Conservation (phyloP, 306 rosid genomes). For the Lotus japonicus region DNA sequence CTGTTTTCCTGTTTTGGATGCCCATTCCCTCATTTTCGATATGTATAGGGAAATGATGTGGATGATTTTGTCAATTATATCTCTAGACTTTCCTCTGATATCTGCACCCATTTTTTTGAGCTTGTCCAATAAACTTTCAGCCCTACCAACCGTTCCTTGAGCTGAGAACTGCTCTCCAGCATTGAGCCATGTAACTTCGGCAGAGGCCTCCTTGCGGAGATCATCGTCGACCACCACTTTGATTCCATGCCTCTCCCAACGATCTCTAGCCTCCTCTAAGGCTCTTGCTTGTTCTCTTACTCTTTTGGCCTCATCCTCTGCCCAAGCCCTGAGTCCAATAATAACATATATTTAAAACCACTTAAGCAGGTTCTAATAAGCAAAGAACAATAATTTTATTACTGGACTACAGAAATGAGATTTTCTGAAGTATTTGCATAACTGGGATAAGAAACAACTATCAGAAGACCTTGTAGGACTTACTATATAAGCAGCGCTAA, state of each 20-base stretch:
- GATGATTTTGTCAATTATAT: constrained; percentile 48
- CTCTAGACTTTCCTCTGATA: constrained; percentile 63
- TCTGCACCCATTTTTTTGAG: constrained; percentile 57
- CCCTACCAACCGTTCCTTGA: constrained; percentile 63
- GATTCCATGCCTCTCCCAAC: constrained; percentile 96
- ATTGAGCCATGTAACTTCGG: constrained; percentile 74
- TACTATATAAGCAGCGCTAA: background rate
- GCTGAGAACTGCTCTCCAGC: constrained; percentile 59
- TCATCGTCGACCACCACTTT: constrained; percentile 84
- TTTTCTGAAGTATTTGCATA: background rate
- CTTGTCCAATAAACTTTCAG: constrained; percentile 58
- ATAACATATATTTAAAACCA: background rate
- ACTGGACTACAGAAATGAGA: background rate
- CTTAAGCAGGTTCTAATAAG: background rate
- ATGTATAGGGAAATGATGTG: constrained; percentile 42
- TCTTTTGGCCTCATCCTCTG: constrained; percentile 94
- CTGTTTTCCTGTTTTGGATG: constrained; percentile 41
- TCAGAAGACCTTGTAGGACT: background rate
- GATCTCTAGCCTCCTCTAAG: constrained; percentile 90
- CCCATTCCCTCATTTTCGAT: constrained; percentile 60
- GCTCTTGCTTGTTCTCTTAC: constrained; percentile 86
- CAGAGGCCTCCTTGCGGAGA: constrained; percentile 73
- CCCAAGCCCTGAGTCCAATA: constrained; percentile 69
- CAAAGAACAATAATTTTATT: background rate
- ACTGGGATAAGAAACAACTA: background rate